phyloP scores from a whole-genome alignment of 495 filamentous ascomycete species.

The Xylaria nigripes region DNA sequence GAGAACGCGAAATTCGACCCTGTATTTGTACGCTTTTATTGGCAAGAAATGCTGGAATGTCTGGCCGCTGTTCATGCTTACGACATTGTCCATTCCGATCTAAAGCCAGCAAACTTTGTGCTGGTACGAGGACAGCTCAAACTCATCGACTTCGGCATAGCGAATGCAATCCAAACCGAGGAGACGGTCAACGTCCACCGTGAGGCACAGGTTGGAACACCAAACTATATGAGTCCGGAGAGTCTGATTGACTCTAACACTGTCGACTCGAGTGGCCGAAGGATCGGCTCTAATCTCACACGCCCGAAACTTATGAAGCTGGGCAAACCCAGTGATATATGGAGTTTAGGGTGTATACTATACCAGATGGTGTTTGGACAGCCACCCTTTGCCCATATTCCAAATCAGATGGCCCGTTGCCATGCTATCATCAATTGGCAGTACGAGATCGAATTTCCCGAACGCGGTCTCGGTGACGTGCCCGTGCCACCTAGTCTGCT shows the following conservation, averaged over 20 bases:
- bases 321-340: slow-evolving; percentile 91
- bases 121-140: slow-evolving; percentile 78
- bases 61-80: slow-evolving; percentile 76
- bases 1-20: slow-evolving; percentile 74
- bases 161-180: slow-evolving; percentile 87
- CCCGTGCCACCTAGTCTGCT: slow-evolving; percentile 63
- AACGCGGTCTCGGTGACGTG: slow-evolving; percentile 62
- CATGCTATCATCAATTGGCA: slow-evolving; percentile 84
- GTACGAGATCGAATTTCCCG: slow-evolving; percentile 74
- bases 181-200: slow-evolving; percentile 96
- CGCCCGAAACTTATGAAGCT: slow-evolving; percentile 80
- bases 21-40: slow-evolving; percentile 90
- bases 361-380: slow-evolving; percentile 96
- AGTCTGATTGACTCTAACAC: slow-evolving; percentile 78
- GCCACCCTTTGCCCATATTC: slow-evolving; percentile 86
- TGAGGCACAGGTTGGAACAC: slow-evolving; percentile 88
- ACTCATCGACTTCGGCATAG: slow-evolving; percentile 93
- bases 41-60: slow-evolving; percentile 98
- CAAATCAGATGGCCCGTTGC: slow-evolving; percentile 64
- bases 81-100: slow-evolving; percentile 91
- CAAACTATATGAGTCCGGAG: slow-evolving; percentile 98
- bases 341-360: slow-evolving; percentile 91
- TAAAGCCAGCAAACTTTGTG: slow-evolving; percentile 93
- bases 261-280: slow-evolving; percentile 41
- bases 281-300: slow-evolving; percentile 30